Percentiles rank a stretch among this genome's conserved stretches.
These are phyloP conservation scores for Cryptococcus wingfieldii DNA, from an alignment of 1,284 basidiomycete genomes.

Conservation along the genomic window DNA sequence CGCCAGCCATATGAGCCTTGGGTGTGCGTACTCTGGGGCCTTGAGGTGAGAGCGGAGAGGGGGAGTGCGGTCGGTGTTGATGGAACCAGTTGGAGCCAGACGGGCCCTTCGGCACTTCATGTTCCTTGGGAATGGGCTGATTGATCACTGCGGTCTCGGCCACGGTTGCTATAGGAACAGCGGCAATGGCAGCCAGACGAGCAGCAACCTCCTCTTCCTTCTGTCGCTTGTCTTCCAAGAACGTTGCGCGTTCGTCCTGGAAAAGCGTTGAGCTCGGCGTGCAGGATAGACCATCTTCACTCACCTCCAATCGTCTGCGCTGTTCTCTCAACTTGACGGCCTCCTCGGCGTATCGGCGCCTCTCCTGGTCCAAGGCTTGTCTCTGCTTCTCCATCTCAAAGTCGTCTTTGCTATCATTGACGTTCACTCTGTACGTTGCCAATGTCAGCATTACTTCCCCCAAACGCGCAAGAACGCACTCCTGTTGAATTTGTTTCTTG, in stretches of 20 bases:
- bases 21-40: slow-evolving; percentile 20
- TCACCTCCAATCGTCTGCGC: slow-evolving; percentile 63
- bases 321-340: slow-evolving; percentile 63
- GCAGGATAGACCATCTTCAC: slow-evolving; percentile 5
- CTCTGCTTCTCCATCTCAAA: slow-evolving; percentile 32
- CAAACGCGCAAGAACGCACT: slow-evolving; percentile 15
- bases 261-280: slow-evolving; percentile 1
- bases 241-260: slow-evolving; percentile 55
- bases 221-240: slow-evolving; percentile 63
- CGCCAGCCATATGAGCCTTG: slow-evolving; percentile 18
- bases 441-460: slow-evolving; percentile 5
- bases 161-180: slow-evolving; percentile 50
- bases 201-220: slow-evolving; percentile 57
- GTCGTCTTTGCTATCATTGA: slow-evolving; percentile 11
- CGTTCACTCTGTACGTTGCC: neutral
- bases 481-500: slow-evolving; percentile 21
- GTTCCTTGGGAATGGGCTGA: neutral
- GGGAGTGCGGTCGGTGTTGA: slow-evolving; percentile 20
- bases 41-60: slow-evolving; percentile 37
- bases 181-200: slow-evolving; percentile 57
- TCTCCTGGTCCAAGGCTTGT: slow-evolving; percentile 60
- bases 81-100: slow-evolving; percentile 11
- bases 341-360: slow-evolving; percentile 62
- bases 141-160: neutral
- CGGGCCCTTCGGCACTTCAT: neutral